Evolutionary conservation across 2,329 filamentous ascomycete genomes (phyloP), one percentile per base, ranked within the genome.

Genomic region (Arthroderma sp.): DNA sequence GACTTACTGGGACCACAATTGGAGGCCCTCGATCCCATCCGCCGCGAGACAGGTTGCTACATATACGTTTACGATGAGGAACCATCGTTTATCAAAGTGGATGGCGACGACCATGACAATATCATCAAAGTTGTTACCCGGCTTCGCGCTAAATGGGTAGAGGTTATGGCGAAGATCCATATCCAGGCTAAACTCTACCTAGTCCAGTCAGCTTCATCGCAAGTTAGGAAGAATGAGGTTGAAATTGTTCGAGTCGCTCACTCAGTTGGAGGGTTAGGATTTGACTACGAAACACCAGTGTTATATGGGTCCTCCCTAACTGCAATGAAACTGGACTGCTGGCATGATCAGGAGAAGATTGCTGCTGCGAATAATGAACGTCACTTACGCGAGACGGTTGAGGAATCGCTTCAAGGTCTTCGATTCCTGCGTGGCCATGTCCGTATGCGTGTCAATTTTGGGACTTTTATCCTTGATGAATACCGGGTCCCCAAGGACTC

Each of bases 1-100:
- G 64, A 70, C 11, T 67, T 73, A 9, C 66, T 79, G 11, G 76
- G 76, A 0, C 56, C 61, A 8, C 69, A 70, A 37, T 67, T 72
- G 7, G 74, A 78, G 61, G 68, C 67, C 4, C 67, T 79, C 2
- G 77, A 79, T 60, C 61, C 64, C 5, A 70, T 79, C 11, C 71
- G 77, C 3, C 66, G 67, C 35, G 68, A 68, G 23, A 70, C 66
- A 53, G 65, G 65, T 2, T 76, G 71, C 57, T 67, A 73, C 59
- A 66, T 79, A n/a, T 71, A 72, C 35, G 66, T 69, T n/a, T 64
- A 70, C 23, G 59, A 64, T 2, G 59, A 65, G 13, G 33, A 69
- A 66, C 58, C 61, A 61, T 60, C 65, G 56, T 63, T 68, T 62
- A 62, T 70, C 68, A 61, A 61, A 58, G 59, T 72, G 59, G 38